phyloP scores from a whole-genome alignment of 139 green algal genomes.

The Ettlia oleoabundans region DNA sequence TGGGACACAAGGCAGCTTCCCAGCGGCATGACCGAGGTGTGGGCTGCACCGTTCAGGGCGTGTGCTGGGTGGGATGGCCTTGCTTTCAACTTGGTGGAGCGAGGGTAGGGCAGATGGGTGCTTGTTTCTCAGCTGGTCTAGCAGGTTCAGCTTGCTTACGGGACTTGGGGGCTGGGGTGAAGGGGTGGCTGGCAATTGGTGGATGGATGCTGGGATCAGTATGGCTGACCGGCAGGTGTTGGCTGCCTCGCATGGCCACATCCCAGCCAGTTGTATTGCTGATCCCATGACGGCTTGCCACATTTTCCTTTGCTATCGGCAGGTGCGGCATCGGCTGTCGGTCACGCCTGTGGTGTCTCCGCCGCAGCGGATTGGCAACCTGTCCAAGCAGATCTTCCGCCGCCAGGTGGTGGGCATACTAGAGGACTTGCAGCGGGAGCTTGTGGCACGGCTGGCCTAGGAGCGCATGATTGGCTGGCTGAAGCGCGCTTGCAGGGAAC shows the following conservation, averaged over 20 bases:
- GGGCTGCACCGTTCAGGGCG: no score
- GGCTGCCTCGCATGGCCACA: background rate
- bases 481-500: no score
- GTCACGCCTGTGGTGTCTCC: slow-evolving; percentile 30
- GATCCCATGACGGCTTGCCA: background rate
- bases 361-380: slow-evolving; percentile 38
- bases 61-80: no score
- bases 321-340: slow-evolving; percentile 31
- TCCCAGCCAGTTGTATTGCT: background rate
- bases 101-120: no score
- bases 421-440: slow-evolving; percentile 25
- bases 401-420: slow-evolving; percentile 39
- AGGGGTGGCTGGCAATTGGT: no score
- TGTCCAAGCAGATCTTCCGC: slow-evolving; percentile 40
- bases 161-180: no score
- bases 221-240: no score
- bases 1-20: slow-evolving; percentile 25
- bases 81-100: no score
- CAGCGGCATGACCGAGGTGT: background rate
- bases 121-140: no score
- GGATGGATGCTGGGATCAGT: no score
- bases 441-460: background rate
- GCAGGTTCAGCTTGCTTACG: no score
- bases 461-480: no score
- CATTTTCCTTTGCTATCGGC: background rate